phyloP scores from a whole-genome alignment of 495 filamentous ascomycete species.

The Talaromyces thailandensis region DNA sequence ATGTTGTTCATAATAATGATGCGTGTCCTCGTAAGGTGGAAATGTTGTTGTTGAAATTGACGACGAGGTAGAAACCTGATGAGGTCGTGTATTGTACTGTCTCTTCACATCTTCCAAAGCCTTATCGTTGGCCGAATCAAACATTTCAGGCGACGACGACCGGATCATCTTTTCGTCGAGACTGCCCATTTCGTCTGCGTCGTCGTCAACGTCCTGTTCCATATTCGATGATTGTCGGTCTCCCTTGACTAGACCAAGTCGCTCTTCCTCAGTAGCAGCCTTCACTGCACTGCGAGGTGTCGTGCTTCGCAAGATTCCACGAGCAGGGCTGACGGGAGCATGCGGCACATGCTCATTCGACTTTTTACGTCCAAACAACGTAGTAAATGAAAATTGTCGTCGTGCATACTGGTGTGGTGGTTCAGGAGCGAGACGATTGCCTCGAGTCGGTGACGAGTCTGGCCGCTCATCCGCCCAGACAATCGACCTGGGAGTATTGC shows the following conservation, averaged over 20 bases:
- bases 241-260: constrained; percentile 75
- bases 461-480: constrained; percentile 27
- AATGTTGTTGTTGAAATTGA: constrained; percentile 24
- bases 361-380: constrained; percentile 53
- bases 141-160: constrained; percentile 9
- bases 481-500: constrained; percentile 28
- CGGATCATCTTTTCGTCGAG: constrained; percentile 25
- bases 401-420: constrained; percentile 33
- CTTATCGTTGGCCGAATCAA: constrained; percentile 13
- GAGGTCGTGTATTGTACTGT: constrained; percentile 14
- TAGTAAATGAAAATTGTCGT: constrained; percentile 89
- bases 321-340: constrained; percentile 20
- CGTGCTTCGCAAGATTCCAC: constrained; percentile 35
- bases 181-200: constrained; percentile 18
- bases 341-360: constrained; percentile 23
- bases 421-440: constrained; percentile 8
- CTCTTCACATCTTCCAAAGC: constrained; percentile 6
- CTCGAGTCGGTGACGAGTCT: constrained; percentile 10
- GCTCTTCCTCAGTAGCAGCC: constrained; percentile 77
- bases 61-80: constrained; percentile 18
- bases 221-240: constrained; percentile 32
- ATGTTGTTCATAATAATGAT: constrained; percentile 8
- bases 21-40: constrained; percentile 25
- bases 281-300: constrained; percentile 24
- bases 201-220: constrained; percentile 18